Percentiles rank a stretch among this genome's conserved stretches.
Conservation (phyloP, 805 yeast genomes). For the Ogataea pilisensis region DNA sequence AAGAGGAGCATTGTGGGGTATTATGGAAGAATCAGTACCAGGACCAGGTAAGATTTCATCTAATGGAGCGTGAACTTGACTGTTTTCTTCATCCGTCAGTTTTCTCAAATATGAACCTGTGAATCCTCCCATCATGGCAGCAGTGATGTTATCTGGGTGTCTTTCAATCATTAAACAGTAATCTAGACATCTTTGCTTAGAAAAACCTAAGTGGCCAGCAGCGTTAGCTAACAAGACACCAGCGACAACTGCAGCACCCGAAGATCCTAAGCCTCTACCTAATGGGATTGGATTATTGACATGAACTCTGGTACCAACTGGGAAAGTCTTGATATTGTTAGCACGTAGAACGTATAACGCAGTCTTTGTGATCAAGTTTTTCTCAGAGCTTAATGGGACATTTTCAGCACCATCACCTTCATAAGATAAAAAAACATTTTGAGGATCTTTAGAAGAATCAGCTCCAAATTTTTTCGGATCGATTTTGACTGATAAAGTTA, state of each 20-base stretch:
- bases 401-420: slow-evolving; percentile 71
- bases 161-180: slow-evolving; percentile 96
- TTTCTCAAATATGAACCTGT: slow-evolving; percentile 92
- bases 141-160: slow-evolving; percentile 97
- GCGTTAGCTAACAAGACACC: slow-evolving; percentile 90
- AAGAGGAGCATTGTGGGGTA: slow-evolving; percentile 79
- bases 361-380: slow-evolving; percentile 85
- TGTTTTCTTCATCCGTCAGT: slow-evolving; percentile 64
- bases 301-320: slow-evolving; percentile 74
- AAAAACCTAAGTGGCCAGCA: slow-evolving; percentile 66
- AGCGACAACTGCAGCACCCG: slow-evolving; percentile 98
- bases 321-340: slow-evolving; percentile 71
- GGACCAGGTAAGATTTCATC: slow-evolving; percentile 80
- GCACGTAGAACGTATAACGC: slow-evolving; percentile 90
- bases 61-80: slow-evolving; percentile 77
- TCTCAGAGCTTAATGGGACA: slow-evolving; percentile 75
- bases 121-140: slow-evolving; percentile 99
- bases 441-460: slow-evolving; percentile 52
- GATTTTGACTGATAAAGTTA: slow-evolving; percentile 64
- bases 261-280: slow-evolving; percentile 95
- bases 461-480: slow-evolving; percentile 43
- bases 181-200: slow-evolving; percentile 82
- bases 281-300: slow-evolving; percentile 91
- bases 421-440: slow-evolving; percentile 67
- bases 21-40: slow-evolving; percentile 59